These are phyloP conservation scores for Stagonosporopsis rhizophila DNA, from an alignment of 2,329 filamentous ascomycete species.

Conservation along the genomic window DNA sequence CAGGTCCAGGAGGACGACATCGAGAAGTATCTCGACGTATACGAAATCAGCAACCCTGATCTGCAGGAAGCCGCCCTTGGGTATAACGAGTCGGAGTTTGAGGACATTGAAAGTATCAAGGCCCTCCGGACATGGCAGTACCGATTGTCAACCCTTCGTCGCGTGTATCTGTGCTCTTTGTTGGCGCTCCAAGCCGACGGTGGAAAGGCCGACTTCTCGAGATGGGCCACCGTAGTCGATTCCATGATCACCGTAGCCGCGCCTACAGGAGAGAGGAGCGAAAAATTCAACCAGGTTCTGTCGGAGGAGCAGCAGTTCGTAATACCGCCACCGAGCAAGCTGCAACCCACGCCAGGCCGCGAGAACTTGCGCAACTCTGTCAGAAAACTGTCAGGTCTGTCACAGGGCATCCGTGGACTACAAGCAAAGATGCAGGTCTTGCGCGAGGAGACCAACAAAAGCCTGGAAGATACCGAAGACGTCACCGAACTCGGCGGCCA, in stretches of 20 bases:
- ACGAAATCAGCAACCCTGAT: constrained; percentile 58
- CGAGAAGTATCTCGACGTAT: constrained; percentile 86
- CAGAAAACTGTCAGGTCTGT: constrained; percentile 85
- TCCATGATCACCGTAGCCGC: constrained; percentile 72
- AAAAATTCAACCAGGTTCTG: constrained; percentile 72
- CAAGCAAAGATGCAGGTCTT: constrained; percentile 94
- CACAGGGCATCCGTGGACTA: constrained; percentile 86
- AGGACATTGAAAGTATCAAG: constrained; percentile 80
- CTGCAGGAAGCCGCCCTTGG: constrained; percentile 57
- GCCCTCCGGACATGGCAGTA: constrained; percentile 71
- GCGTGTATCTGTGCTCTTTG: constrained; percentile 87
- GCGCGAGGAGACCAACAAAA: constrained; percentile 84
- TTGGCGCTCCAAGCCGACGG: constrained; percentile 85
- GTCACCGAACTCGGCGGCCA: constrained; percentile 75
- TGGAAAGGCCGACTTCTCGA: constrained; percentile 75
- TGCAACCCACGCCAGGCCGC: constrained; percentile 70
- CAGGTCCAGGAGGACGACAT: constrained; percentile 82
- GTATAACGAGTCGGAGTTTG: constrained; percentile 70
- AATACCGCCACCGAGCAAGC: constrained; percentile 64
- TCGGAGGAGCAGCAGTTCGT: constrained; percentile 74
- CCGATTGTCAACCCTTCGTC: constrained; percentile 79
- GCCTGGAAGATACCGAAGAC: constrained; percentile 74
- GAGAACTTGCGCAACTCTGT: constrained; percentile 88
- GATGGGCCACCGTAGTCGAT: constrained; percentile 81
- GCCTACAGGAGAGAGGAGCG: constrained; percentile 67